Conservation (phyloP, 73 alveolate species). For the Blepharisma stoltei region DNA sequence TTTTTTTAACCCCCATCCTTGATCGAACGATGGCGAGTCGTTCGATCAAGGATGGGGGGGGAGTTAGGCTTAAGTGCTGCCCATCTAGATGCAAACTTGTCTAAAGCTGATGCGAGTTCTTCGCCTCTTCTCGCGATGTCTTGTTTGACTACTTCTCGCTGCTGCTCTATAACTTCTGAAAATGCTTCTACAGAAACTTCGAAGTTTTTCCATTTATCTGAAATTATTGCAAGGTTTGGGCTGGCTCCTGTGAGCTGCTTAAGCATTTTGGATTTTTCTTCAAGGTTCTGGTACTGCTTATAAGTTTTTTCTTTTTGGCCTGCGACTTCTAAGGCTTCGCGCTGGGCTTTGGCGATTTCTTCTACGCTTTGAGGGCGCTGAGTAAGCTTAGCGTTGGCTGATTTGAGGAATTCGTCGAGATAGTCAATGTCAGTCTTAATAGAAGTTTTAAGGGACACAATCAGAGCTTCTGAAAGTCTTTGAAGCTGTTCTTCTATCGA, state of each 20-base stretch:
- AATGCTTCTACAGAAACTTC: constrained; percentile 86
- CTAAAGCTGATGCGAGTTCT: constrained; percentile 77
- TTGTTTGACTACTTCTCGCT: constrained; percentile 79
- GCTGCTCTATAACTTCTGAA: constrained; percentile 90
- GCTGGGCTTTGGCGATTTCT: constrained; percentile 89
- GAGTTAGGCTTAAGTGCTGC: constrained; percentile 96
- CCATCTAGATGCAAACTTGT: constrained; percentile 91
- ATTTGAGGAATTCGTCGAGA: constrained; percentile 83
- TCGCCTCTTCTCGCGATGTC: constrained; percentile 79
- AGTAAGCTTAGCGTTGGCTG: constrained; percentile 81
- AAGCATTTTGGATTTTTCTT: constrained; percentile 80
- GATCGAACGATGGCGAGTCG: no score
- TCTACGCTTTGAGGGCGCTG: constrained; percentile 90
- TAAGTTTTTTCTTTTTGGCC: constrained; percentile 78
- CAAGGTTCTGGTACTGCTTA: constrained; percentile 72
- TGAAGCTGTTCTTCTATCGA: constrained; percentile 87
- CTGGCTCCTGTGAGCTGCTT: constrained; percentile 90
- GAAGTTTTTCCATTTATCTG: constrained; percentile 94
- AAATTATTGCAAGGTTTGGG: constrained; percentile 74
- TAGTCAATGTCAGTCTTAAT: constrained; percentile 79
- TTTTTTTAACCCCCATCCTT: no score
- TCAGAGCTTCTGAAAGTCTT: constrained; percentile 90
- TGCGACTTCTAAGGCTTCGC: constrained; percentile 80
- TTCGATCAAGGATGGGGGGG: no score
- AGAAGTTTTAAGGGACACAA: constrained; percentile 68